Conservation (phyloP, 1,139 yeast genomes). For the Yueomyces sp. region DNA sequence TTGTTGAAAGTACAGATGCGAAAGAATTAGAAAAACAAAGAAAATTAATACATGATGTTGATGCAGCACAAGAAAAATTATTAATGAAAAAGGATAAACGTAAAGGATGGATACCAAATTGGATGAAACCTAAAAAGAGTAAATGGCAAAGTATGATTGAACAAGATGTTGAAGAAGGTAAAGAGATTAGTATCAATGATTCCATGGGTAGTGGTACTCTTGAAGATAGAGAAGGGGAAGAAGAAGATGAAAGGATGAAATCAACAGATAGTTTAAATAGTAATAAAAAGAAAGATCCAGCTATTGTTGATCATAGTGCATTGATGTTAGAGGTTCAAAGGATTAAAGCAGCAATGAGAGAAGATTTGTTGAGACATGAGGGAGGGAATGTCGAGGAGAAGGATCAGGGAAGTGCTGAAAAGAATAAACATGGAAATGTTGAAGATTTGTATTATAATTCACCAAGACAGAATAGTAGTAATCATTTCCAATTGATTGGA, state of each 20-base stretch:
- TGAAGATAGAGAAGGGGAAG: not conserved
- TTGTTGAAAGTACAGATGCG: constrained; percentile 84
- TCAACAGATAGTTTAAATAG: constrained; percentile 3
- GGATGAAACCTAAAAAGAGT: constrained; percentile 57
- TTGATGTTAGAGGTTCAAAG: constrained; percentile 16
- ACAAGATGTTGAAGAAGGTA: constrained; percentile 17
- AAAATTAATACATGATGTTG: constrained; percentile 69
- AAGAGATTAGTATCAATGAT: constrained; percentile 5
- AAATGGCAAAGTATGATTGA: constrained; percentile 63
- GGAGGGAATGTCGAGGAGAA: not conserved
- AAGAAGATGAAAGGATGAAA: constrained; percentile 4
- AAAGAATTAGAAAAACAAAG: constrained; percentile 74
- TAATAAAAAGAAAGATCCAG: constrained; percentile 11
- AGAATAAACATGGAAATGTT: not conserved
- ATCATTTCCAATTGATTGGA: constrained; percentile 16
- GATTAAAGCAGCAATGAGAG: constrained; percentile 16
- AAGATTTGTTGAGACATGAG: constrained; percentile 7
- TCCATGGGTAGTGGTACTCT: constrained; percentile 1
- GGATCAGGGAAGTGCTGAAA: not conserved
- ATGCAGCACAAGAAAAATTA: constrained; percentile 62
- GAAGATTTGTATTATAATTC: not conserved
- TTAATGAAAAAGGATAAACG: constrained; percentile 29
- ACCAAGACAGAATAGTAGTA: constrained; percentile 2
- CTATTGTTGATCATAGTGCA: constrained; percentile 20
- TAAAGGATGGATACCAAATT: constrained; percentile 40